These are phyloP conservation scores for Centrapalus pauciflorus DNA, from an alignment of 129 eudicot species.

Conservation along the genomic window DNA sequence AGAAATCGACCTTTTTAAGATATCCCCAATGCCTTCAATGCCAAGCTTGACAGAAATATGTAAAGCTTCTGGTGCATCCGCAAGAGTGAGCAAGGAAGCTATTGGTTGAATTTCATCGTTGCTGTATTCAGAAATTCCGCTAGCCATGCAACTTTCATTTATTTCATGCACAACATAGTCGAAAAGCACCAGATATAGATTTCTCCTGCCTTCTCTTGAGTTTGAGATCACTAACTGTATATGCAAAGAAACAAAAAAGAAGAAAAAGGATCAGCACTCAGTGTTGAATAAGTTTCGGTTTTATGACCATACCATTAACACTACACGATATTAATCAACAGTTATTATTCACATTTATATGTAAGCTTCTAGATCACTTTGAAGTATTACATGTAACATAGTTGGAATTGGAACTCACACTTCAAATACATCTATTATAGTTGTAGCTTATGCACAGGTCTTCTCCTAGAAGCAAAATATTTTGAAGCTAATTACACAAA, in stretches of 20 bases:
- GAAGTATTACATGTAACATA: not conserved
- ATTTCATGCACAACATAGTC: slow-evolving; percentile 87
- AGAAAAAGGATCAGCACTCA: not conserved
- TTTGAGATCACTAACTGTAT: slow-evolving; percentile 78
- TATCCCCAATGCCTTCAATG: slow-evolving; percentile 80
- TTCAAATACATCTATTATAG: not conserved
- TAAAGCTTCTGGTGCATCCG: slow-evolving; percentile 96
- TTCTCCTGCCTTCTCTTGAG: slow-evolving; percentile 90
- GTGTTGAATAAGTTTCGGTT: not conserved
- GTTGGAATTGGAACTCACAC: not conserved
- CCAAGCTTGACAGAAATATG: slow-evolving; percentile 92
- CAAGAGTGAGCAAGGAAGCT: slow-evolving; percentile 75
- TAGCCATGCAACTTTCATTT: slow-evolving; percentile 54
- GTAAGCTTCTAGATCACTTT: not conserved
- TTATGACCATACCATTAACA: not conserved
- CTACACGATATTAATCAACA: not conserved
- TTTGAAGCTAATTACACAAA: not conserved
- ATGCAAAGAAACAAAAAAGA: slow-evolving; percentile 15
- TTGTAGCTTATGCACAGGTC: not conserved
- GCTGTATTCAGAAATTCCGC: slow-evolving; percentile 73
- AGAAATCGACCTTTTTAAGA: slow-evolving; percentile 71
- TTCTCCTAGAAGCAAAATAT: not conserved
- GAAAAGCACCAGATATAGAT: slow-evolving; percentile 81
- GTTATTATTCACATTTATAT: not conserved
- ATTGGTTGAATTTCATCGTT: slow-evolving; percentile 79